Evolutionary conservation across 2,329 filamentous ascomycete species (phyloP).

Genomic region (Aspergillus hiratsukae): DNA sequence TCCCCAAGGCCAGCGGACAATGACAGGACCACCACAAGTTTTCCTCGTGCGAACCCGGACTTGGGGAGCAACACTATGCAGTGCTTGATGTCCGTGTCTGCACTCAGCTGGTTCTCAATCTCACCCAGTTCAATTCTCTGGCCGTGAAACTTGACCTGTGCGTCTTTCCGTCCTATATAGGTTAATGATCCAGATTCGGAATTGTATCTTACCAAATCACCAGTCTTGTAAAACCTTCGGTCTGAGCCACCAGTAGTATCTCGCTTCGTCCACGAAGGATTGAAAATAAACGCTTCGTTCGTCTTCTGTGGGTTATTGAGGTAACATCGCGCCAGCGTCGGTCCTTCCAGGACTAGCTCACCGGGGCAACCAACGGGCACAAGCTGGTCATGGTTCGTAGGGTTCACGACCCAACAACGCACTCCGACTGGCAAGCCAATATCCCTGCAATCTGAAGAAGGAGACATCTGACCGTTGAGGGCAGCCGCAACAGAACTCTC

Average conservation of each 20-base stretch:
- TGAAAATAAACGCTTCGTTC: conserved; percentile 52
- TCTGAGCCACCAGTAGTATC: conserved; percentile 23
- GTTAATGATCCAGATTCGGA: conserved; percentile 32
- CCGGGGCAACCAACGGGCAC: conserved; percentile 40
- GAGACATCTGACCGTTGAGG: conserved; percentile 30
- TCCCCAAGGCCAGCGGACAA: conserved; percentile 19
- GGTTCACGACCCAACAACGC: conserved; percentile 38
- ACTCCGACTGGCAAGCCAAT: conserved; percentile 34
- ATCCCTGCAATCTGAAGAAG: conserved; percentile 29
- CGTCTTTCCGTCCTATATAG: conserved; percentile 58
- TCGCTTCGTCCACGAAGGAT: conserved; percentile 50
- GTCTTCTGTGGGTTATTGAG: conserved; percentile 57
- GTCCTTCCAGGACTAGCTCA: conserved; percentile 40
- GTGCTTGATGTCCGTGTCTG: conserved; percentile 29
- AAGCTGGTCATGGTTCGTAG: conserved; percentile 35
- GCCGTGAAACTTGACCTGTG: conserved; percentile 64
- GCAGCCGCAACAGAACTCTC: conserved; percentile 37
- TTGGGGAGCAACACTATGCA: conserved; percentile 35
- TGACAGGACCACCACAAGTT: conserved; percentile 31
- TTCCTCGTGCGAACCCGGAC: conserved; percentile 29
- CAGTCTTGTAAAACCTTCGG: conserved; percentile 39
- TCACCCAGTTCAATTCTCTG: conserved; percentile 59
- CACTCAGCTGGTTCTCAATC: conserved; percentile 41
- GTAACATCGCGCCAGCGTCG: conserved; percentile 60
- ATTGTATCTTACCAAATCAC: conserved; percentile 38